Evolutionary conservation across 208 protist species (phyloP).

Genomic region (Wallacemonas sp.): DNA sequence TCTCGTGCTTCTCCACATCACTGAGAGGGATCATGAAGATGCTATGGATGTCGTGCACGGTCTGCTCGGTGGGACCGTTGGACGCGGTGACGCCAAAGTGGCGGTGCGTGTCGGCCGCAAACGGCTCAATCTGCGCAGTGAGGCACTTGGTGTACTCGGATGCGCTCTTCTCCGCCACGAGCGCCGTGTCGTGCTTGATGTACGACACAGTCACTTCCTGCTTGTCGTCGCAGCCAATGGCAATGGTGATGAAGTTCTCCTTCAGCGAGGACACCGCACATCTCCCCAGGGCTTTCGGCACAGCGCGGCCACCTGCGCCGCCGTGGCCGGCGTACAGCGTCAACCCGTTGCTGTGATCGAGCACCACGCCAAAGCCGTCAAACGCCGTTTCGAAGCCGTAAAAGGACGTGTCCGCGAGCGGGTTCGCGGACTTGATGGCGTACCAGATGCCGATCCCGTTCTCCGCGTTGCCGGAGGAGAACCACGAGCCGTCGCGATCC

Average conservation of each 20-base stretch:
- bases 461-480: neutral
- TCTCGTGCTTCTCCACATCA: constrained; percentile 21
- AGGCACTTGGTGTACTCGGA: constrained; percentile 23
- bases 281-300: constrained; percentile 3
- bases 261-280: constrained; percentile 26
- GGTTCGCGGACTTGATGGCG: constrained; percentile 21
- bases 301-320: neutral
- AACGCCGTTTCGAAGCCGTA: constrained; percentile 44
- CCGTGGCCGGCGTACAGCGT: constrained; percentile 25
- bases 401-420: constrained; percentile 29
- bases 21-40: constrained; percentile 45
- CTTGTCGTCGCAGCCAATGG: constrained; percentile 17
- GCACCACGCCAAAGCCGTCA: constrained; percentile 44
- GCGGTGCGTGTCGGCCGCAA: constrained; percentile 3
- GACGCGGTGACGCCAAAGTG: constrained; percentile 45
- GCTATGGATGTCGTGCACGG: constrained; percentile 39
- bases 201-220: constrained; percentile 25
- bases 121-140: neutral
- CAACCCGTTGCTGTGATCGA: constrained; percentile 39
- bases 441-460: constrained; percentile 47
- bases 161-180: constrained; percentile 1
- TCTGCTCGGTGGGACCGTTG: constrained; percentile 23
- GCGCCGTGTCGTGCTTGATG: constrained; percentile 16
- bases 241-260: constrained; percentile 42
- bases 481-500: constrained; percentile 19